phyloP scores from a whole-genome alignment of 2,329 filamentous ascomycete genomes.

The Claviceps humidiphila region DNA sequence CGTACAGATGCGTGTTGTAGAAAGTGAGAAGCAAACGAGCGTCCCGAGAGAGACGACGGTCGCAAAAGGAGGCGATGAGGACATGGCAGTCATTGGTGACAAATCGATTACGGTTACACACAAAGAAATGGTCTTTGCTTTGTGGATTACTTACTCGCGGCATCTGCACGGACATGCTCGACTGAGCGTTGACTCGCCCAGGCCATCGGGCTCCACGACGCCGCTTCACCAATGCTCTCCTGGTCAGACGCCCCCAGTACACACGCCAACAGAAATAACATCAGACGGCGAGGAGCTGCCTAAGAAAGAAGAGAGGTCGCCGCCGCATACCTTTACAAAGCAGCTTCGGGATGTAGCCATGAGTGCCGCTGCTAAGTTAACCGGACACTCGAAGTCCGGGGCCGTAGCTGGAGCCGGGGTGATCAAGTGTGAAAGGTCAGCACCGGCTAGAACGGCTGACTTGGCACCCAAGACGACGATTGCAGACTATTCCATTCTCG shows the following conservation, averaged over 20 bases:
- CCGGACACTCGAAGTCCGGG: constrained; percentile 23
- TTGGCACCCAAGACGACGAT: constrained; percentile 63
- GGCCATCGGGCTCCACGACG: constrained; percentile 51
- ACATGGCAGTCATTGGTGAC: constrained; percentile 25
- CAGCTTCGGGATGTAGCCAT: constrained; percentile 45
- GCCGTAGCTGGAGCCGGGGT: constrained; percentile 4
- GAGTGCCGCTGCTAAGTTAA: constrained; percentile 40
- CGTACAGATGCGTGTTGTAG: constrained; percentile 90
- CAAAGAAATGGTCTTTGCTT: constrained; percentile 76
- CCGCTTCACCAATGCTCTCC: constrained; percentile 69
- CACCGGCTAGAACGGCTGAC: constrained; percentile 23
- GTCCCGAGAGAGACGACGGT: constrained; percentile 50
- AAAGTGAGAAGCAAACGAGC: constrained; percentile 60
- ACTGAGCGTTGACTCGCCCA: constrained; percentile 47
- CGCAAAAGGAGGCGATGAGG: constrained; percentile 46
- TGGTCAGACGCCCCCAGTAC: constrained; percentile 49
- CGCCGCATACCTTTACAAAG: constrained; percentile 36
- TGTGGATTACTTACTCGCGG: constrained; percentile 95
- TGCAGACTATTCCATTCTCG: constrained; percentile 77
- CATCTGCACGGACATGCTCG: constrained; percentile 62
- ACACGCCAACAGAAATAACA: constrained; percentile 42
- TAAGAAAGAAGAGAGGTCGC: constrained; percentile 25
- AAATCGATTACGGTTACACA: constrained; percentile 35
- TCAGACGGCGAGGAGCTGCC: constrained; percentile 35
- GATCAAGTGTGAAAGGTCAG: constrained; percentile 19